Conservation (phyloP, 495 filamentous ascomycete genomes). For the Xylaria sp. region DNA sequence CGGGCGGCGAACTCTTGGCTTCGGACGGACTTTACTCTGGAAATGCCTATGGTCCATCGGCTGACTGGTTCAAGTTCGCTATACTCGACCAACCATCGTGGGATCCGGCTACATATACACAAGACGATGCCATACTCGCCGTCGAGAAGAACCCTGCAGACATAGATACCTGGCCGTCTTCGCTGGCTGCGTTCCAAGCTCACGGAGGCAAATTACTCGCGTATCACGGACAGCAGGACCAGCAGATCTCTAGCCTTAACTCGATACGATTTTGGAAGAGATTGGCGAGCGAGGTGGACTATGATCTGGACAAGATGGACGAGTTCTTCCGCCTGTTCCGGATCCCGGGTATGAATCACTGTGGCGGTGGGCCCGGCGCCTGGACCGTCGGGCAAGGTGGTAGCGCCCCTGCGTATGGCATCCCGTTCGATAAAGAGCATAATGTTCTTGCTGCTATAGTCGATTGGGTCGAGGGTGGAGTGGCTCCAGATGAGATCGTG, state of each 20-base stretch:
- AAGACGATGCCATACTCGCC: slow-evolving; percentile 36
- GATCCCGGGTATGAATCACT: slow-evolving; percentile 44
- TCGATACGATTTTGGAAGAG: slow-evolving; percentile 49
- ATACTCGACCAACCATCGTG: slow-evolving; percentile 60
- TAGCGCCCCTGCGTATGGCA: slow-evolving; percentile 37
- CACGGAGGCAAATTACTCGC: slow-evolving; percentile 53
- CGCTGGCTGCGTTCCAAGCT: slow-evolving; percentile 47
- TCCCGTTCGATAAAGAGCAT: slow-evolving; percentile 39
- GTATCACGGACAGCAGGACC: slow-evolving; percentile 56
- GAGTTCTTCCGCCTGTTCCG: slow-evolving; percentile 51
- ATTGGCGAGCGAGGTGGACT: slow-evolving; percentile 51
- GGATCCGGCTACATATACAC: slow-evolving; percentile 46
- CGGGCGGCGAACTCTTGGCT: slow-evolving; percentile 40
- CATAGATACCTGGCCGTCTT: slow-evolving; percentile 46
- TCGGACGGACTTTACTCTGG: slow-evolving; percentile 29
- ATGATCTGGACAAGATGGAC: slow-evolving; percentile 52
- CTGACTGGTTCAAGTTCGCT: slow-evolving; percentile 57
- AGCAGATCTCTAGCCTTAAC: slow-evolving; percentile 46
- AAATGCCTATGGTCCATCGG: slow-evolving; percentile 35
- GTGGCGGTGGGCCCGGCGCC: slow-evolving; percentile 57
- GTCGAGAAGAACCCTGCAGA: slow-evolving; percentile 43
- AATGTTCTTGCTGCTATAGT: slow-evolving; percentile 65
- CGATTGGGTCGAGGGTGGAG: slow-evolving; percentile 65
- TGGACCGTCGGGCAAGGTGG: slow-evolving; percentile 59
- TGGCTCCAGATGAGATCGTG: slow-evolving; percentile 59